Base-by-base conservation (phyloP, 208 protist genomes). In the Crithidia expoeki region DNA sequence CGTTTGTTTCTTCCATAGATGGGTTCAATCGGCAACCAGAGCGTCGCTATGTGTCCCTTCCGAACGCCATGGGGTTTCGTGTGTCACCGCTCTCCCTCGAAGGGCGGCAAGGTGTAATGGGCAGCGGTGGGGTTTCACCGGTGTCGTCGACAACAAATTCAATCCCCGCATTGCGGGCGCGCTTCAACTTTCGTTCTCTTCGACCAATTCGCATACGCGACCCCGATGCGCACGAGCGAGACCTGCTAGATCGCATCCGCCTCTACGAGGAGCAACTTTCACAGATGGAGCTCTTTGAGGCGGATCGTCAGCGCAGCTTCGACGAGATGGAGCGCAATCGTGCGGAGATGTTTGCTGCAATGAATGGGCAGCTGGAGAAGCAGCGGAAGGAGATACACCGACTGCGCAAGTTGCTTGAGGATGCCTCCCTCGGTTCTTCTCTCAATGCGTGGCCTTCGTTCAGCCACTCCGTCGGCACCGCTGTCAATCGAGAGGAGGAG, bases 251-350 rank as follows among this genome's bases (percentile, higher is more conserved):
- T 25, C 84, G 86, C 14, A 77, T 92, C 32, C 73, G 76, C 16
- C 49, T 90, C 28, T 93, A 88, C 64, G 76, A 87, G 53, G 64
- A 68, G 53, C 65, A 85, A 36, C 61, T 92, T 42, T 63, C 68
- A 0, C 59, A 88, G 44, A 82, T 88, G 69, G 77, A 88, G 60
- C 60, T 62, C 1, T 88, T 79, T 68, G 89, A 92, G 72, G 50
- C 74, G 10, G 89, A 88, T 59, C 65, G 86, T n/a, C 84, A 90
- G 71, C 46, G 74, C 30, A 82, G 79, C 36, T 91, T 91, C 70
- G 78, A 86, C 58, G 82, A 92, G 50, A 92, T 92, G 80, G 89
- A 94, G 66, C 80, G 68, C 11, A 80, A 83, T 9, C 81, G 90
- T 5, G 88, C 88, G 1, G 87, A 92, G 69, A 77, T 95, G 27